Evolutionary conservation across 305 asterid genomes (phyloP).

Genomic region (Stenogyne calaminthoides): DNA sequence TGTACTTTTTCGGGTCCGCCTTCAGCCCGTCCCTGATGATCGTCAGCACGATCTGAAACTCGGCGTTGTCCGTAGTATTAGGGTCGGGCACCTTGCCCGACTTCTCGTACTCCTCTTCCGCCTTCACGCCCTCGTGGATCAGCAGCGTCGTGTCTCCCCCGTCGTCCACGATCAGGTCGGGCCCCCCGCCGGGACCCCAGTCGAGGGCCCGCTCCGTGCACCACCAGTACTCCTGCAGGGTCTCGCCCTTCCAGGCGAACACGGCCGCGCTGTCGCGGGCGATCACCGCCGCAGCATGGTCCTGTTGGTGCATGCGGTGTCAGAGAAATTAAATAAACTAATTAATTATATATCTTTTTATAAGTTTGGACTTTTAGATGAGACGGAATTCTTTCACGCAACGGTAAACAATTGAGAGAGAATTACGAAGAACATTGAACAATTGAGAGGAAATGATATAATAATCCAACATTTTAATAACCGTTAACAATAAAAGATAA

Average conservation of each 20-base stretch:
- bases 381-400: too few relatives aligned
- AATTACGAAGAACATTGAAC: too few relatives aligned
- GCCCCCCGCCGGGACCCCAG: conserved; percentile 76
- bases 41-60: conserved; percentile 62
- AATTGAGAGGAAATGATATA: too few relatives aligned
- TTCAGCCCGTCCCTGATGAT: conserved; percentile 59
- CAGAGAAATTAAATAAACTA: too few relatives aligned
- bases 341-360: too few relatives aligned
- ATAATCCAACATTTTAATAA: too few relatives aligned
- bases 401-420: too few relatives aligned
- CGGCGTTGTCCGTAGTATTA: conserved; percentile 59
- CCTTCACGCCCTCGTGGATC: conserved; percentile 76
- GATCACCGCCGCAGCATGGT: conserved; percentile 72
- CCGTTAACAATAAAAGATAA: too few relatives aligned
- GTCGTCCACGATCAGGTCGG: conserved; percentile 69
- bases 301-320: conserved; percentile 4
- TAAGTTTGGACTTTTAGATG: too few relatives aligned
- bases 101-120: conserved; percentile 63
- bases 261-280: conserved; percentile 76
- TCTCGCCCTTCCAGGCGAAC: conserved; percentile 76
- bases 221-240: conserved; percentile 77
- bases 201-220: conserved; percentile 69
- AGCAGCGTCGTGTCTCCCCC: conserved; percentile 67
- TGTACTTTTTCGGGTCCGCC: conserved; percentile 51
- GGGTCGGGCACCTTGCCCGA: conserved; percentile 65